Conservation (phyloP, 306 rosid species). For the Rubus idaeus region DNA sequence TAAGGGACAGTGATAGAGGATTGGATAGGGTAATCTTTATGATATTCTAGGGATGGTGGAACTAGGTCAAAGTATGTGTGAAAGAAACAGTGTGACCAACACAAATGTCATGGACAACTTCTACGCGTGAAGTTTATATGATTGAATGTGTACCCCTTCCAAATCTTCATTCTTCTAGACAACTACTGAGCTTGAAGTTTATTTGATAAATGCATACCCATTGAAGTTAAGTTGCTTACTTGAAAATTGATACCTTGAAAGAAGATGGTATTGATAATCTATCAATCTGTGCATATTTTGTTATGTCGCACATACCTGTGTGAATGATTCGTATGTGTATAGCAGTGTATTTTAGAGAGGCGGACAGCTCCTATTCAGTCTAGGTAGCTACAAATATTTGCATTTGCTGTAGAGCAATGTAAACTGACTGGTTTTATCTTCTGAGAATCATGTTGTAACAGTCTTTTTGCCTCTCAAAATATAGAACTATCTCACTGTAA, state of each 20-base stretch:
- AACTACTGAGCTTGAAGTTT: background rate
- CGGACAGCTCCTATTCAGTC: background rate
- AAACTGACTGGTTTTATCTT: background rate
- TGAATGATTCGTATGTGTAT: background rate
- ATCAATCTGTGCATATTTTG: background rate
- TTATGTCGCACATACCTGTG: background rate
- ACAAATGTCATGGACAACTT: background rate
- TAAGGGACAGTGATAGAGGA: background rate
- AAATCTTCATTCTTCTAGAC: background rate
- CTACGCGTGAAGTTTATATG: background rate
- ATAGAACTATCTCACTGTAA: background rate
- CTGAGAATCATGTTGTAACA: background rate
- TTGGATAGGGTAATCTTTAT: background rate
- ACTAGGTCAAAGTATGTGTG: background rate
- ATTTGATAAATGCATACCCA: too few species aligned
- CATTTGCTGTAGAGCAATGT: background rate
- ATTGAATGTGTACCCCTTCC: background rate
- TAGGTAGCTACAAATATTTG: background rate
- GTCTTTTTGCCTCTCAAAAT: background rate
- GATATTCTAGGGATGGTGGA: background rate
- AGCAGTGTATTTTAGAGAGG: background rate
- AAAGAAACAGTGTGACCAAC: background rate
- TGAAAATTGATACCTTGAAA: background rate
- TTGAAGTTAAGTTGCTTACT: background rate
- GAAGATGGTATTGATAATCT: background rate